These are phyloP conservation scores for Cadophora sp. DNA, from an alignment of 2,329 filamentous ascomycete genomes.

Conservation along the genomic window DNA sequence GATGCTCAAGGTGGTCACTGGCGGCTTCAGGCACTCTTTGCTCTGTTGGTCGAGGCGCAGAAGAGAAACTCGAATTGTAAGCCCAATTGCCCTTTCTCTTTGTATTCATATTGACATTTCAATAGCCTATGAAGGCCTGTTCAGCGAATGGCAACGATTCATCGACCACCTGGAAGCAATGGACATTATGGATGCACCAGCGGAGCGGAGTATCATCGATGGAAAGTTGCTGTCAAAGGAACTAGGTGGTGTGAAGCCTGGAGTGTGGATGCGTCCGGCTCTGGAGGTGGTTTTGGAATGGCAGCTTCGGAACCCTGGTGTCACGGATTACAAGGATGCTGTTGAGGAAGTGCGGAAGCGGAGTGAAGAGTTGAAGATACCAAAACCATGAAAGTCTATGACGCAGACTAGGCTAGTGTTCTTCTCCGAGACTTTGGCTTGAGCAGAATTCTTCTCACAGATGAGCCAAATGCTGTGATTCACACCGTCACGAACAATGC, in stretches of 20 bases:
- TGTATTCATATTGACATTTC: conserved; percentile 13
- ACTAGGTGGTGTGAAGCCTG: conserved; percentile 70
- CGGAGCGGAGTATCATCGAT: conserved; percentile 71
- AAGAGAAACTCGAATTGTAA: conserved; percentile 39
- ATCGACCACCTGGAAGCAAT: conserved; percentile 60
- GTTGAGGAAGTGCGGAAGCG: conserved; percentile 62
- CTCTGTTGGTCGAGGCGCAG: conserved; percentile 69
- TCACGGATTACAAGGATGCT: conserved; percentile 62
- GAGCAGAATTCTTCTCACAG: background rate
- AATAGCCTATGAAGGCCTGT: conserved; percentile 46
- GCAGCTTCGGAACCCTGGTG: conserved; percentile 82
- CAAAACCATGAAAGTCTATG: conserved; percentile 17
- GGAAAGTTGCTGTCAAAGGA: conserved; percentile 75
- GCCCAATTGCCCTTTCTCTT: background rate
- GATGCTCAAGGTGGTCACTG: conserved; percentile 68
- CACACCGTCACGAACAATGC: too few species aligned
- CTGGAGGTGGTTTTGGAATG: conserved; percentile 83
- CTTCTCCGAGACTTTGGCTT: background rate
- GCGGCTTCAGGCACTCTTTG: conserved; percentile 73
- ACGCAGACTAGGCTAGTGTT: background rate
- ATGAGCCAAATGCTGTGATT: background rate
- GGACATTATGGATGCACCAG: conserved; percentile 62
- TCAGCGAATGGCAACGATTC: conserved; percentile 60
- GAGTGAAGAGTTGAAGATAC: conserved; percentile 41
- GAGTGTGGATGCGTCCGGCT: conserved; percentile 84